A percentile compares a stretch with the other conserved stretches of the same genome.
Conservation (phyloP, 257 asterid species). For the Petunia secreta region DNA sequence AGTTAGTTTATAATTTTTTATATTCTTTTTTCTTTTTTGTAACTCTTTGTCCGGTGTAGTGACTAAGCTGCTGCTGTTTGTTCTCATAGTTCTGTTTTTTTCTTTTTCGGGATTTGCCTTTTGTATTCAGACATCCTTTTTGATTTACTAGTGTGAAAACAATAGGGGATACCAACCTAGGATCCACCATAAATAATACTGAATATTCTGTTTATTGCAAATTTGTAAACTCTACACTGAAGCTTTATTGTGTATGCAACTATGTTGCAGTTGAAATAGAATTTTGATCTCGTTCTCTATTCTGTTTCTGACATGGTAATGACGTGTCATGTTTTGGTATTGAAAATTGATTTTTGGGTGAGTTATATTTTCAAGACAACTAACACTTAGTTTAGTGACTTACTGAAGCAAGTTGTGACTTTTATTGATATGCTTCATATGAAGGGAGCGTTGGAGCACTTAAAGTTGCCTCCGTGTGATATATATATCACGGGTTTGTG, state of each 20-base stretch:
- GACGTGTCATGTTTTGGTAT: not conserved
- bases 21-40: constrained; percentile 38
- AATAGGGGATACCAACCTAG: constrained; percentile 47
- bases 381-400: no score
- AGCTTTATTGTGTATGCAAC: not conserved
- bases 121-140: constrained; percentile 57
- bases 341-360: no score
- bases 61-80: constrained; percentile 45
- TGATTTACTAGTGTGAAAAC: constrained; percentile 54
- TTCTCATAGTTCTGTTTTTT: constrained; percentile 31
- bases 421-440: no score
- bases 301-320: not conserved
- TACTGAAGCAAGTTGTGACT: no score
- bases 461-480: no score
- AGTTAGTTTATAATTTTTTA: constrained; percentile 48
- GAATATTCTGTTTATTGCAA: constrained; percentile 40
- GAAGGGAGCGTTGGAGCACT: no score
- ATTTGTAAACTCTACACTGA: not conserved
- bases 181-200: constrained; percentile 55
- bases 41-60: constrained; percentile 44
- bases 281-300: not conserved
- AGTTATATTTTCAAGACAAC: no score
- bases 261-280: constrained; percentile 13
- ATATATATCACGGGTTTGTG: no score
- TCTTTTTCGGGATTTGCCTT: constrained; percentile 46